Evolutionary conservation across 2,329 filamentous ascomycete species (phyloP), one percentile per base, ranked within the genome.

Genomic region (Orbilia brochopaga): DNA sequence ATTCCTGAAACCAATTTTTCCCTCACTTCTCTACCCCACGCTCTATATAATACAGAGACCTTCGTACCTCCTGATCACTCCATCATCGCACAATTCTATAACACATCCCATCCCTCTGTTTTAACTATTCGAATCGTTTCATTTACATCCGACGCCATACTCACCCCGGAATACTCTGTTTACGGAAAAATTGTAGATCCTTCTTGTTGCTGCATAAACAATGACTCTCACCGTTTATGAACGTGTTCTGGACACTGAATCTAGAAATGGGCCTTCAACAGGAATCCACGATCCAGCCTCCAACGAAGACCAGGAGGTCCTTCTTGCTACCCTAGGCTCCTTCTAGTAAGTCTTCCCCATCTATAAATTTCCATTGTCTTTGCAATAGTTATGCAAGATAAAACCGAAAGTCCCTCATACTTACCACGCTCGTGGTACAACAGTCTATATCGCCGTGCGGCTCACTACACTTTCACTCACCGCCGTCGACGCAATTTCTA

Each of bases 401-500:
- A n/a, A n/a, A n/a, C n/a, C n/a, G n/a, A n/a, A n/a, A n/a, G n/a
- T n/a, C n/a, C n/a, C n/a, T n/a, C n/a, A n/a, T n/a, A 24, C 48
- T 40, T 15, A 53, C 24, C 30, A 10, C 17, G 21, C 10, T 27
- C 1, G 10, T 37, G 15, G 19, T 17, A 44, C n/a, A 1, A 51
- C 52, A 66, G 53, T n/a, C 40, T 66, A 40, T 75, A 75, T 42
- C 75, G 75, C 32, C 73, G 67, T 32, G 86, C 87, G 23, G 90
- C 92, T 3, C 93, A 97, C 79, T 90, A 90, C 81, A 95, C 96
- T 79, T 88, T 90, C 74, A 97, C 93, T 2, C 93, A 97, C 79
- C 85, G 92, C 17, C 88, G 94, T 21, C 88, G 95, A 27, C 92
- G 94, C 79, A 89, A 91, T 13, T 97, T 99, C 80, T 99, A 97